Evolutionary conservation across 768 basidiomycete species (phyloP).

Genomic region (Mycena alexandri): DNA sequence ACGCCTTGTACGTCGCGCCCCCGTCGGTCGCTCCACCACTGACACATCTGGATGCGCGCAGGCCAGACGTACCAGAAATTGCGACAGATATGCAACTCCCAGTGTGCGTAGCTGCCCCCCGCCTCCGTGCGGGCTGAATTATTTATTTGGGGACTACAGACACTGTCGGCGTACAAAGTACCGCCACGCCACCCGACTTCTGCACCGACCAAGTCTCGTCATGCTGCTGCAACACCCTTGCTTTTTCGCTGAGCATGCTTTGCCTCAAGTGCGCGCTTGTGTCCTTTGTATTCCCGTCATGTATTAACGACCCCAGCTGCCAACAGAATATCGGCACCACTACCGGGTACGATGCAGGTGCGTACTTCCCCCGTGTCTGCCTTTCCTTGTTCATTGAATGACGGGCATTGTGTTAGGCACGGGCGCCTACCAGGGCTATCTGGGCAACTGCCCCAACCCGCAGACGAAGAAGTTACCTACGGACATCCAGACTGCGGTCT

Average conservation of each 20-base stretch:
- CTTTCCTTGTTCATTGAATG: neutral
- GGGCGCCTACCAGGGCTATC: constrained; percentile 39
- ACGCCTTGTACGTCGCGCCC: constrained; percentile 42
- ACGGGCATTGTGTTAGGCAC: neutral
- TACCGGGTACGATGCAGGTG: constrained; percentile 24
- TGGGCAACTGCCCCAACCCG: constrained; percentile 20
- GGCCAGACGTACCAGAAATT: constrained; percentile 44
- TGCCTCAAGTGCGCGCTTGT: constrained; percentile 40
- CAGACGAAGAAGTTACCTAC: constrained; percentile 26
- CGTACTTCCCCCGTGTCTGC: neutral
- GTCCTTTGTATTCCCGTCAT: neutral
- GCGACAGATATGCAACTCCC: constrained; percentile 43
- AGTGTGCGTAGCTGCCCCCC: constrained; percentile 32
- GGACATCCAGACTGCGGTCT: constrained; percentile 40
- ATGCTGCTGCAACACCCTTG: constrained; percentile 42
- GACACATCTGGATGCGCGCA: neutral
- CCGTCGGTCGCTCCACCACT: neutral
- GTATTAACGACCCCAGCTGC: constrained; percentile 28
- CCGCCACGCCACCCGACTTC: constrained; percentile 41
- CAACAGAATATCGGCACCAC: constrained; percentile 36
- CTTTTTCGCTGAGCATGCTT: constrained; percentile 42
- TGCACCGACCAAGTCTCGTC: constrained; percentile 42
- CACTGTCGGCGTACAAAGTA: constrained; percentile 25
- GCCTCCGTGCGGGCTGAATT: neutral
- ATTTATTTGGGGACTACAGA: constrained; percentile 22